A percentile compares a stretch with the other conserved stretches of the same genome.
These are phyloP conservation scores for Colletotrichum sp. DNA, from an alignment of 2,329 filamentous ascomycete genomes.

Conservation along the genomic window DNA sequence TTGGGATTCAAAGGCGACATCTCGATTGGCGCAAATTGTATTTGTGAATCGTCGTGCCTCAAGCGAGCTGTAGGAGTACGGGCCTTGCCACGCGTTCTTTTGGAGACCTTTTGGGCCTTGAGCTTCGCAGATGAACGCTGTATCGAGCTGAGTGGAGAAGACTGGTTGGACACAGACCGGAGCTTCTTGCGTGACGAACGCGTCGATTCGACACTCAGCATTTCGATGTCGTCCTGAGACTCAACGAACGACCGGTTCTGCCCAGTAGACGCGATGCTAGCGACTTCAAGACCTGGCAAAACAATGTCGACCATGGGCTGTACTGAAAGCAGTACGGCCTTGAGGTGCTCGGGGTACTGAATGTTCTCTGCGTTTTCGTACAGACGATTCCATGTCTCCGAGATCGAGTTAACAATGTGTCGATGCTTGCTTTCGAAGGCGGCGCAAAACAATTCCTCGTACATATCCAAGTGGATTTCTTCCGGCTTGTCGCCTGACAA, in stretches of 20 bases:
- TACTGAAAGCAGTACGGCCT: constrained; percentile 65
- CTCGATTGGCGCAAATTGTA: constrained; percentile 75
- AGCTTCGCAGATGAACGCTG: constrained; percentile 33
- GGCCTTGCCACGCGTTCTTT: not conserved
- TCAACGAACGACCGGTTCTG: constrained; percentile 49
- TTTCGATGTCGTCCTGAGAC: constrained; percentile 50
- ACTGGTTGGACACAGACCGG: constrained; percentile 22
- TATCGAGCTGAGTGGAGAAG: constrained; percentile 36
- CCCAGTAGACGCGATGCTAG: constrained; percentile 41
- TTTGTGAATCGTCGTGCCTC: constrained; percentile 82
- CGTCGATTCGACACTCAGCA: constrained; percentile 24
- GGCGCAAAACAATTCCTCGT: constrained; percentile 61
- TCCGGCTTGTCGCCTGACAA: constrained; percentile 37
- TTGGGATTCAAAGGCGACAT: constrained; percentile 56
- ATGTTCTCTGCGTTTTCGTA: constrained; percentile 66
- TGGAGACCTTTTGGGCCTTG: constrained; percentile 27
- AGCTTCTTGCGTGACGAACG: constrained; percentile 25
- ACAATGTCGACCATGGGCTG: constrained; percentile 55
- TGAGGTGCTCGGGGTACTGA: constrained; percentile 69
- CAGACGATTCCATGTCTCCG: constrained; percentile 70
- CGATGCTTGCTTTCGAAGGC: constrained; percentile 64
- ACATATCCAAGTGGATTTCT: constrained; percentile 50
- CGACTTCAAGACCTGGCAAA: constrained; percentile 47
- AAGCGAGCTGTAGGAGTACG: constrained; percentile 52
- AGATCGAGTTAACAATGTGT: constrained; percentile 55